Base-by-base conservation (phyloP, 2,329 filamentous ascomycete species). In the Verruconis gallopava region DNA sequence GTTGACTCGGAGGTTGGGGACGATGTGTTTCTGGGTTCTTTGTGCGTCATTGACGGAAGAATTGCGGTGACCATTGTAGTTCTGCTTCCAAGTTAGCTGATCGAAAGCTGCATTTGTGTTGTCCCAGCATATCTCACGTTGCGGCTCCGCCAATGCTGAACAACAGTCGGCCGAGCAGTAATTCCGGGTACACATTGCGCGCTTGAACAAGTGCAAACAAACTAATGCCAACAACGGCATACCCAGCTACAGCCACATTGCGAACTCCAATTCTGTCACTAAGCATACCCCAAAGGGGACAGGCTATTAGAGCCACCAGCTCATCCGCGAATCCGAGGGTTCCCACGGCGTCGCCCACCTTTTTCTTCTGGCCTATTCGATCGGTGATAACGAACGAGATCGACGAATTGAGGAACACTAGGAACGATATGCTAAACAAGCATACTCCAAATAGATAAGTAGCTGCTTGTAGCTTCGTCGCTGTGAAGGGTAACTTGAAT, bases 31-130 rank as follows among this genome's bases (percentile, higher is more conserved):
- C n/a, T 14, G 52, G 38, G 13, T 17, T 18, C n/a, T 34, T 38
- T 14, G 48, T 49, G 53, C 9, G 74, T 74, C 61, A 81, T 76
- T 20, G 71, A 79, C 1, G 91, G 91, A 18, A 98, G 69, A 36
- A 93, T 85, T 3, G 91, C 91, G 5, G 91, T 96, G 15, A 98
- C 91, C 91, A 98, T 98, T 1, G 91, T 96, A 12, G 86, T 61
- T 25, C 66, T 69, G 38, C 34, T 21, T 30, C 9, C 25, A 30
- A 9, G 25, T 30, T n/a, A 30, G 25, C 25, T 30, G n/a, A n/a
- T 11, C 35, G 21, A 12, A 19, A 40, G n/a, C n/a, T 9, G 9
- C 25, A 30, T 30, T 30, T 9, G 6, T n/a, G n/a, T 30, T 30
- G 25, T 30, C 25, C n/a, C n/a, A n/a, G n/a, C n/a, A n/a, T n/a